Conservation (phyloP, 768 basidiomycete species). For the Ramaria rubella region DNA sequence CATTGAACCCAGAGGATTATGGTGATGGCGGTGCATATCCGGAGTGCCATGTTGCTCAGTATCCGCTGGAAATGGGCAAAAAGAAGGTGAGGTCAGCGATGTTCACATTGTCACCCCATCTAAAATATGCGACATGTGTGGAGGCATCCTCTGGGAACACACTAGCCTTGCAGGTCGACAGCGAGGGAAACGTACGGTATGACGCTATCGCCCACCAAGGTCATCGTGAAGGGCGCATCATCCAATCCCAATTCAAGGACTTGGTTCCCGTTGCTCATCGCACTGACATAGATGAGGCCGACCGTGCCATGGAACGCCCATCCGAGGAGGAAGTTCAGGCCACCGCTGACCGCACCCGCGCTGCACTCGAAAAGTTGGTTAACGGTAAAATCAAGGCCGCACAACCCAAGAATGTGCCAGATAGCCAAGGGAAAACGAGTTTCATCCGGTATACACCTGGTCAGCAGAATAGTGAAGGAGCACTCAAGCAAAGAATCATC, state of each 20-base stretch:
- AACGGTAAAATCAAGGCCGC: conserved; percentile 98
- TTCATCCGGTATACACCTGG: conserved; percentile 98
- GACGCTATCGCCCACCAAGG: conserved; percentile 97
- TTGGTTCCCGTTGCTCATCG: conserved; percentile 88
- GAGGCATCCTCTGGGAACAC: conserved; percentile 91
- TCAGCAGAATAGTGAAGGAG: conserved; percentile 63
- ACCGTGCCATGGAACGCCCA: conserved; percentile 80
- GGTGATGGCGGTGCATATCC: conserved; percentile 87
- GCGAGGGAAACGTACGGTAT: conserved; percentile 93
- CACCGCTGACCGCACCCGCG: conserved; percentile 87
- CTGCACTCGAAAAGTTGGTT: conserved; percentile 88
- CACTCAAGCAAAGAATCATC: conserved; percentile 90
- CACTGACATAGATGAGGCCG: conserved; percentile 75
- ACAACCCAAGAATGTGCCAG: conserved; percentile 92
- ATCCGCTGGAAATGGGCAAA: conserved; percentile 89
- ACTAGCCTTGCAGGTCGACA: conserved; percentile 92
- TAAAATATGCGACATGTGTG: not conserved
- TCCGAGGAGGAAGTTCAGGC: conserved; percentile 87
- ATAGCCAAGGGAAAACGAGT: conserved; percentile 70
- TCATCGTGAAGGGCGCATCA: conserved; percentile 73
- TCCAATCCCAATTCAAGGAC: conserved; percentile 97
- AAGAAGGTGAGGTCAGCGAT: conserved; percentile 64
- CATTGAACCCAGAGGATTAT: conserved; percentile 75
- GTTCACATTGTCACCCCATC: not conserved
- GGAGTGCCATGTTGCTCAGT: conserved; percentile 96